phyloP scores from a whole-genome alignment of 192 early-diverging fungal genomes.

The Gryganskiella cystojenkinii region DNA sequence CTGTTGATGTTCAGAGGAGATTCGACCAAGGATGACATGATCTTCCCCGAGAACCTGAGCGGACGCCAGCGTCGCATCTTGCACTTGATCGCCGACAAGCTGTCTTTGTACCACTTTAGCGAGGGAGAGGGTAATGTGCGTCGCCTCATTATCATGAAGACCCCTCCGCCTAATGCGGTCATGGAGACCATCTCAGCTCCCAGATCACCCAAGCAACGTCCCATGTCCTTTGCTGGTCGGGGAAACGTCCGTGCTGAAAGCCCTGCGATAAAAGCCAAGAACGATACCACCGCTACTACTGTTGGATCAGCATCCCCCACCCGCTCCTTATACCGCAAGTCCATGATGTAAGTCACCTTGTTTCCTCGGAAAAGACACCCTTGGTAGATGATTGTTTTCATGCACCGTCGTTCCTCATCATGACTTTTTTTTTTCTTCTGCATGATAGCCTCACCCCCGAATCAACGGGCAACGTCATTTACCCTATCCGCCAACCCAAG shows the following conservation, averaged over 20 bases:
- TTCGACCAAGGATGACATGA: conserved; percentile 72
- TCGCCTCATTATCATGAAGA: conserved; percentile 56
- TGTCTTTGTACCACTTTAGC: conserved; percentile 65
- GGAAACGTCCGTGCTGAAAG: conserved; percentile 39
- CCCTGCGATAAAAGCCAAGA: conserved; percentile 32
- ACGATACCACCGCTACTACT: conserved; percentile 11
- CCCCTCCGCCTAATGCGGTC: conserved; percentile 26
- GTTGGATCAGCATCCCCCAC: conserved; percentile 57
- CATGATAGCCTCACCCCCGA: conserved; percentile 56
- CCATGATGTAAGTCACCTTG: conserved; percentile 46
- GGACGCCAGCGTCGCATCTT: conserved; percentile 68
- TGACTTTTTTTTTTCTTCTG: not conserved
- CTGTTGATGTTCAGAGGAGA: conserved; percentile 78
- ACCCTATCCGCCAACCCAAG: conserved; percentile 79
- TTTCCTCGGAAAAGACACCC: not conserved
- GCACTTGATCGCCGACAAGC: conserved; percentile 79
- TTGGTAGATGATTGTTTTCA: not conserved
- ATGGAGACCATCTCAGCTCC: conserved; percentile 19
- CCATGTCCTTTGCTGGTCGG: conserved; percentile 47
- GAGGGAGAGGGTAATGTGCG: conserved; percentile 64
- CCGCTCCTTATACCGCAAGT: conserved; percentile 63
- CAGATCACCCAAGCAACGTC: conserved; percentile 47
- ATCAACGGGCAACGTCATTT: conserved; percentile 58
- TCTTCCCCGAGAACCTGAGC: conserved; percentile 70
- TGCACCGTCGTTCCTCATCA: not conserved